Evolutionary conservation across 2,329 filamentous ascomycete genomes (phyloP).

Genomic region (Xylaria sp.): DNA sequence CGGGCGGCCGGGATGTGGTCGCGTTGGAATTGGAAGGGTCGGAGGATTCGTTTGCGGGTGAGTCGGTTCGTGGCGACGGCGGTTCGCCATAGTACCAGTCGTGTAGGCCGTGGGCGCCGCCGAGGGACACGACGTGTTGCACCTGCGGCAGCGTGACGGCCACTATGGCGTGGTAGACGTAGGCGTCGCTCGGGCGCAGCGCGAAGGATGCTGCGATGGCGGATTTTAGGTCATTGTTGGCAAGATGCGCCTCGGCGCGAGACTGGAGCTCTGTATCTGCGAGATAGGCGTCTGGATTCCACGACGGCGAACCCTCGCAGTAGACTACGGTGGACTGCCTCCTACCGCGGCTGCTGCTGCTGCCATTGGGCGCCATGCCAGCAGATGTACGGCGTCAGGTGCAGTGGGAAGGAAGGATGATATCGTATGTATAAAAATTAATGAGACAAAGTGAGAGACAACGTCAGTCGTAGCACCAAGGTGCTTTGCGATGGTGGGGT

Average conservation of each 20-base stretch:
- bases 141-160: conserved; percentile 62
- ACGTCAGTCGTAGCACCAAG: no score
- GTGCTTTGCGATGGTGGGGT: no score
- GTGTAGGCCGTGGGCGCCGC: conserved; percentile 59
- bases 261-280: conserved; percentile 54
- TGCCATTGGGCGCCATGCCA: conserved; percentile 24
- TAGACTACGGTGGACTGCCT: conserved; percentile 47
- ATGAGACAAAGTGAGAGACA: background rate
- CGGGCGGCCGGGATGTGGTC: conserved; percentile 10
- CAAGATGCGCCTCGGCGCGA: conserved; percentile 53
- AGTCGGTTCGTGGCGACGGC: background rate
- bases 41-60: conserved; percentile 1
- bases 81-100: conserved; percentile 57
- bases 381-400: background rate
- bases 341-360: conserved; percentile 1
- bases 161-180: conserved; percentile 64
- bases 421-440: background rate
- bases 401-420: background rate
- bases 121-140: conserved; percentile 59
- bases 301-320: conserved; percentile 59
- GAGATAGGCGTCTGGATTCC: conserved; percentile 56
- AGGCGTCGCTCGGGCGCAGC: conserved; percentile 58
- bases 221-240: conserved; percentile 55
- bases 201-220: conserved; percentile 59
- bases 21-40: background rate